Percentiles rank a stretch among this genome's conserved stretches.
phyloP scores from a whole-genome alignment of 2,329 filamentous ascomycete genomes.

The Cladosporium austrohemisphaericum region DNA sequence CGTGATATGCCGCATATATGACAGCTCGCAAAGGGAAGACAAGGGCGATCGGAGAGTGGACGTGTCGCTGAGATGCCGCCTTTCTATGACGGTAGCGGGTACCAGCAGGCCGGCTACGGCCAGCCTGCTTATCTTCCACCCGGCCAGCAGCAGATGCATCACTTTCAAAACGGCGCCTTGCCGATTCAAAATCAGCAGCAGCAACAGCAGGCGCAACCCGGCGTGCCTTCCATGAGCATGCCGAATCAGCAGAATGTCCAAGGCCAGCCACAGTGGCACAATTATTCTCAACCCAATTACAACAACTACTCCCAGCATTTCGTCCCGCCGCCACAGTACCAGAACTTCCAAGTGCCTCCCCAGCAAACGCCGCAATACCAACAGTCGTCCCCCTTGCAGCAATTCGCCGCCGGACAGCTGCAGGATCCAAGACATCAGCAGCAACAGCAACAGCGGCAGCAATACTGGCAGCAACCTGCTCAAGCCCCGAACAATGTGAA shows the following conservation, averaged over 20 bases:
- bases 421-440: constrained; percentile 1
- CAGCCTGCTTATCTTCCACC: background rate
- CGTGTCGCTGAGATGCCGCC: too few relatives aligned
- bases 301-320: background rate
- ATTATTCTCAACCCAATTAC: too few relatives aligned
- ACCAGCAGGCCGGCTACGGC: constrained; percentile 7
- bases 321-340: background rate
- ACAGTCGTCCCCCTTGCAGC: constrained; percentile 11
- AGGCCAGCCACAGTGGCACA: too few relatives aligned
- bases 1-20: background rate
- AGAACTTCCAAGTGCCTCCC: background rate
- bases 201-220: constrained; percentile 1
- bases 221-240: too few relatives aligned
- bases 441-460: background rate
- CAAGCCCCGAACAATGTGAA: constrained; percentile 1
- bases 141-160: constrained; percentile 1
- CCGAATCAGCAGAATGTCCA: too few relatives aligned
- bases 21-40: background rate
- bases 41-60: background rate
- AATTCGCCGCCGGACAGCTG: constrained; percentile 10
- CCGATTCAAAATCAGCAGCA: background rate
- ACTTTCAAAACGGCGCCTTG: background rate
- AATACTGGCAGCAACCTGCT: background rate
- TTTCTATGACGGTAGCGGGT: too few relatives aligned
- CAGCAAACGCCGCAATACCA: constrained; percentile 10